Evolutionary conservation across 2,329 filamentous ascomycete species (phyloP).

Genomic region (Fusarium papillatum): DNA sequence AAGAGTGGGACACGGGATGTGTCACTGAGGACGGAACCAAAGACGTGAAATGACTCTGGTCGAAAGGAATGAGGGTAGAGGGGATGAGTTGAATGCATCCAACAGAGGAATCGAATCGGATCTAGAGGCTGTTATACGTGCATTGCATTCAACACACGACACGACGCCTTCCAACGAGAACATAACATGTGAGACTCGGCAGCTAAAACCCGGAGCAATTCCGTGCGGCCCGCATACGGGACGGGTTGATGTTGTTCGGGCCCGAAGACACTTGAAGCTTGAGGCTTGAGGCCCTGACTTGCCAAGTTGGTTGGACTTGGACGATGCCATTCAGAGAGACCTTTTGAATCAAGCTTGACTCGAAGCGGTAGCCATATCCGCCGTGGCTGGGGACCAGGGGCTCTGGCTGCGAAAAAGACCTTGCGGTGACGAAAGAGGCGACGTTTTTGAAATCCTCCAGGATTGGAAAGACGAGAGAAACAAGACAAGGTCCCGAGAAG

Average conservation of each 20-base stretch:
- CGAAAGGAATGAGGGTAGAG: constrained; percentile 2
- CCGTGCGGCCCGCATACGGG: constrained; percentile 8
- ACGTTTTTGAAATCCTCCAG: background rate
- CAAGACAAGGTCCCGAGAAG: constrained; percentile 15
- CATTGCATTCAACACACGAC: background rate
- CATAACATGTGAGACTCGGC: background rate
- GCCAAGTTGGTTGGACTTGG: background rate
- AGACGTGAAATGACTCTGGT: constrained; percentile 8
- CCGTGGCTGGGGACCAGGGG: constrained; percentile 23
- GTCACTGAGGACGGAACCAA: constrained; percentile 16
- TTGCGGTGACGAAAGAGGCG: background rate
- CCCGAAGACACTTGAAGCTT: constrained; percentile 12
- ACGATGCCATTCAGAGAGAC: background rate
- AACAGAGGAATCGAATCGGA: constrained; percentile 3
- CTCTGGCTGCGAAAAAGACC: background rate
- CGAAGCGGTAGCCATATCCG: constrained; percentile 4
- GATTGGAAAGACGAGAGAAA: background rate
- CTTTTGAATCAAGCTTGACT: background rate
- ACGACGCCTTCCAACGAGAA: background rate
- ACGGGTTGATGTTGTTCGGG: constrained; percentile 15
- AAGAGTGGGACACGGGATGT: constrained; percentile 11
- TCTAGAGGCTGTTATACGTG: background rate
- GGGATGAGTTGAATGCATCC: background rate
- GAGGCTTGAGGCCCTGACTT: background rate
- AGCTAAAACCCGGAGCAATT: background rate